Conservation (phyloP, 768 basidiomycete genomes). For the Lactarius sp. region DNA sequence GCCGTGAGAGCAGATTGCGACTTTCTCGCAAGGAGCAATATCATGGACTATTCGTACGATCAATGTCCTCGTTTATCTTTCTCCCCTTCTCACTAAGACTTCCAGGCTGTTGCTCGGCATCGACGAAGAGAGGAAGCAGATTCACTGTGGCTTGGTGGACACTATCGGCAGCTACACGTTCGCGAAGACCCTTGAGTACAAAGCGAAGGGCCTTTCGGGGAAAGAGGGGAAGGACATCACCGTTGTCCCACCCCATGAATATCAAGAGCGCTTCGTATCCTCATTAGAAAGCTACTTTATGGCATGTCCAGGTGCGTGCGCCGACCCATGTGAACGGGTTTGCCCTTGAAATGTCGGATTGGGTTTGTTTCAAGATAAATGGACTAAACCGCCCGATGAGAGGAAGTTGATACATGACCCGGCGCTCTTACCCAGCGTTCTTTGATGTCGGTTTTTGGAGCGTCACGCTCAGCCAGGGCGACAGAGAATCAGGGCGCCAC, state of each 20-base stretch:
- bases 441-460: conserved; percentile 26
- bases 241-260: conserved; percentile 74
- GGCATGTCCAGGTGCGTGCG: conserved; percentile 60
- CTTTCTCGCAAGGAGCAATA: conserved; percentile 68
- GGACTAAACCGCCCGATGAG: conserved; percentile 36
- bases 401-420: conserved; percentile 30
- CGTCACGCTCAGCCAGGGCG: background rate
- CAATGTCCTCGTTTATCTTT: background rate
- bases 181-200: conserved; percentile 82
- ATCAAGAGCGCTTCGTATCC: conserved; percentile 69
- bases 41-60: conserved; percentile 82
- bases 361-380: conserved; percentile 32
- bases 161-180: conserved; percentile 85
- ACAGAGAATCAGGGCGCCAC: background rate
- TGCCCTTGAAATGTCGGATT: background rate
- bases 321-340: no score
- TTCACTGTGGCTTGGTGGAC: conserved; percentile 77
- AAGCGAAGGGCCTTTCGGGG: conserved; percentile 60
- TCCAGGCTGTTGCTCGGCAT: conserved; percentile 66
- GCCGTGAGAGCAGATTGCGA: conserved; percentile 68
- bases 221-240: conserved; percentile 70
- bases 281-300: conserved; percentile 73
- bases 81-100: background rate
- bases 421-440: conserved; percentile 32
- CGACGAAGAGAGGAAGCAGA: conserved; percentile 58